Percentiles rank a stretch among this genome's conserved stretches.
phyloP scores from a whole-genome alignment of 1,284 basidiomycete species.

The Salmacisia buchloeana region DNA sequence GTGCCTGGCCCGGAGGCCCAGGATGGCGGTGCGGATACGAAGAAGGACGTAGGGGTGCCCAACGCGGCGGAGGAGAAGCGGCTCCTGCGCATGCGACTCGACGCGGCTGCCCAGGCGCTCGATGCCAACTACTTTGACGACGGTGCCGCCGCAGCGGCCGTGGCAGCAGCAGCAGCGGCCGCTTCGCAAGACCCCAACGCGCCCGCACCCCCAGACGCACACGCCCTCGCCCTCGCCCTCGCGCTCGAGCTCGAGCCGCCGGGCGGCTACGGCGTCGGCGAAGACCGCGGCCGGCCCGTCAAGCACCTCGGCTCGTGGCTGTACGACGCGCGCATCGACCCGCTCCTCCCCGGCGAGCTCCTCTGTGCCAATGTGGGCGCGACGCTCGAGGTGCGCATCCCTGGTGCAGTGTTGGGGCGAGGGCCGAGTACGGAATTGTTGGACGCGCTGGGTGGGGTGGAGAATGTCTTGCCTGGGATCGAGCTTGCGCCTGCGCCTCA shows the following conservation, averaged over 20 bases:
- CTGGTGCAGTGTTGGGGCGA: slow-evolving; percentile 28
- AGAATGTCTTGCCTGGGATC: neutral
- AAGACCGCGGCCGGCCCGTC: slow-evolving; percentile 40
- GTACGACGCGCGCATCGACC: slow-evolving; percentile 38
- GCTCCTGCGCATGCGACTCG: neutral
- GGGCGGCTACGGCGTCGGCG: slow-evolving; percentile 23
- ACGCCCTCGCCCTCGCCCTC: neutral
- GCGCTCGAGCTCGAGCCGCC: slow-evolving; percentile 8
- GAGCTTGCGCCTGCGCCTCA: neutral
- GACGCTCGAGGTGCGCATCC: slow-evolving; percentile 46
- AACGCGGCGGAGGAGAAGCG: neutral
- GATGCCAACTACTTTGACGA: no score
- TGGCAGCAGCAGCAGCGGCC: no score
- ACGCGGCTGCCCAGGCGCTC: neutral
- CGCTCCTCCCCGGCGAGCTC: slow-evolving; percentile 42
- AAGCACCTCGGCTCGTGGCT: slow-evolving; percentile 42
- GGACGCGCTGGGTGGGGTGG: slow-evolving; percentile 1
- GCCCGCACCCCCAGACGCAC: neutral
- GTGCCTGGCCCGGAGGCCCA: neutral
- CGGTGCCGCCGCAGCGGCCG: no score
- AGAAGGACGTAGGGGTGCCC: neutral
- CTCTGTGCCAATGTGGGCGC: slow-evolving; percentile 43
- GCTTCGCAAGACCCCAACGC: no score
- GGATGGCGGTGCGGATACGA: neutral
- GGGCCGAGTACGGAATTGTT: neutral